Conservation (phyloP, 179 eudicot species). For the Drosera spatulata region DNA sequence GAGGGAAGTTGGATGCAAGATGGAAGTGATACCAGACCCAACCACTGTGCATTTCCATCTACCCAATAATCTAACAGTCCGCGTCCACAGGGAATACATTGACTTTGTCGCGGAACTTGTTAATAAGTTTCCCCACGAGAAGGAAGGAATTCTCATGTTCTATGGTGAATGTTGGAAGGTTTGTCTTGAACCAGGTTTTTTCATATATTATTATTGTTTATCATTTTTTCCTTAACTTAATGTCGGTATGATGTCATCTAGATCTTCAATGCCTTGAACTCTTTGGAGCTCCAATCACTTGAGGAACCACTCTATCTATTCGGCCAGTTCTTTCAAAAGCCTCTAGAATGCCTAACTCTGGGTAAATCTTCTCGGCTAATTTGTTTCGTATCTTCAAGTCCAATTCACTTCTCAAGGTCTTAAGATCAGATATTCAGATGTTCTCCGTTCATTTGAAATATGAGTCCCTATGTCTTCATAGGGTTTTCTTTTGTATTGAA, state of each 20-base stretch:
- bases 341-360: constrained; percentile 89
- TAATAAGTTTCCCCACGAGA: constrained; percentile 80
- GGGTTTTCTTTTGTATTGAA: too few species aligned
- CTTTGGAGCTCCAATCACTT: constrained; percentile 90
- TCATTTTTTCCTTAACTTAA: constrained; percentile 5
- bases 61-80: constrained; percentile 74
- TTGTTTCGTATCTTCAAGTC: neutral
- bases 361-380: constrained; percentile 38
- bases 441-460: too few species aligned
- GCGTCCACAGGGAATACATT: constrained; percentile 72
- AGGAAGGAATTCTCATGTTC: constrained; percentile 78
- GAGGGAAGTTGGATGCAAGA: constrained; percentile 83
- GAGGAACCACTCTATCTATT: constrained; percentile 99
- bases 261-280: constrained; percentile 93
- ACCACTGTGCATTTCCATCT: constrained; percentile 94
- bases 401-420: neutral
- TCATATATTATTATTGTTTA: constrained; percentile 7
- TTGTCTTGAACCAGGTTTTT: constrained; percentile 30
- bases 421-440: too few species aligned
- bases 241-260: constrained; percentile 18
- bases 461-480: too few species aligned
- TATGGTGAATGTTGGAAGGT: constrained; percentile 96
- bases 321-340: constrained; percentile 91
- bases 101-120: constrained; percentile 67
- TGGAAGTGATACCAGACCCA: constrained; percentile 94